Conservation (phyloP, 257 asterid species). For the Sherardia arvensis region DNA sequence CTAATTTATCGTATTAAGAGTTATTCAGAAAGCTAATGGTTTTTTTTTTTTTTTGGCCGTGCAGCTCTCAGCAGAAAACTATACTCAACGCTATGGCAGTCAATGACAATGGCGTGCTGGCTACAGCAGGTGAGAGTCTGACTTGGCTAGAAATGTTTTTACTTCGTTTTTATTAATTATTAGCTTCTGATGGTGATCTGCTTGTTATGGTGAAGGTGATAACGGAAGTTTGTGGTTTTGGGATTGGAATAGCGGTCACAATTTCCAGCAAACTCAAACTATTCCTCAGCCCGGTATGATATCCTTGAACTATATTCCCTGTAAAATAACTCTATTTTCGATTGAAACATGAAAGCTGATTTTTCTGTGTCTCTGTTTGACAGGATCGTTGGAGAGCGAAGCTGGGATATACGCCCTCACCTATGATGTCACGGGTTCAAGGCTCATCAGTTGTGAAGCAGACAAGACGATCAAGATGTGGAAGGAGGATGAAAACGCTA, state of each 20-base stretch:
- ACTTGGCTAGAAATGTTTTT: background rate
- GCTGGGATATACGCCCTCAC: conserved; percentile 80
- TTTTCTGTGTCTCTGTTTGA: background rate
- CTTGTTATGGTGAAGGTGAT: conserved; percentile 47
- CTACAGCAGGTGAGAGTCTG: conserved; percentile 70
- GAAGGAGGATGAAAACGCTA: conserved; percentile 83
- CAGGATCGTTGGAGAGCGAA: conserved; percentile 96
- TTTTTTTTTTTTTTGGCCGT: conserved; percentile 4
- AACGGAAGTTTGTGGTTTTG: conserved; percentile 99
- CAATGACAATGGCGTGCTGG: conserved; percentile 78
- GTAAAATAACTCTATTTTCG: background rate
- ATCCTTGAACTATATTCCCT: background rate
- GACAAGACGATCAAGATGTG: conserved; percentile 98
- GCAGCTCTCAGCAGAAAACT: conserved; percentile 96
- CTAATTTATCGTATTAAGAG: background rate
- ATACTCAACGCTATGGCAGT: conserved; percentile 86
- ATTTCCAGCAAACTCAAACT: conserved; percentile 93
- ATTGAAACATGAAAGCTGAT: background rate
- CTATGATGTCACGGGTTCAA: conserved; percentile 63
- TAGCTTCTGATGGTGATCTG: background rate
- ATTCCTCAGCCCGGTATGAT: conserved; percentile 86
- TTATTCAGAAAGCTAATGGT: background rate
- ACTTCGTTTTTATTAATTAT: background rate
- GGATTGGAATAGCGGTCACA: conserved; percentile 99
- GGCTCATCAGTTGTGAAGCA: conserved; percentile 89